These are phyloP conservation scores for Salmacisia buchloeana DNA, from an alignment of 1,284 basidiomycete species.

Conservation along the genomic window DNA sequence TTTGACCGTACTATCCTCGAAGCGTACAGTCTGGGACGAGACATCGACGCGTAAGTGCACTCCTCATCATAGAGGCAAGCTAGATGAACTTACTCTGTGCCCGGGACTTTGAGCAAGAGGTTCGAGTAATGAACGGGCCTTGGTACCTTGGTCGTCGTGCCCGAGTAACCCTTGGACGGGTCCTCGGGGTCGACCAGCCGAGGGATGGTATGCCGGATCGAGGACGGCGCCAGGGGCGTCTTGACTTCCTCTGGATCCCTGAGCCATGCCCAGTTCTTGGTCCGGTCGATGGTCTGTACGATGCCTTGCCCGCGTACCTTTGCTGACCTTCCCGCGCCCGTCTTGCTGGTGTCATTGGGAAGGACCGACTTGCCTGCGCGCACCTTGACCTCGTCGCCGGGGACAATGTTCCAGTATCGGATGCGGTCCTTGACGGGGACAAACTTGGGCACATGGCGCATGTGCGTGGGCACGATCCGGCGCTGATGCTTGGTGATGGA, in stretches of 20 bases:
- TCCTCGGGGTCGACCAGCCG: slow-evolving; percentile 33
- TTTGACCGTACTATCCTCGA: slow-evolving; percentile 34
- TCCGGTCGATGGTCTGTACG: slow-evolving; percentile 38
- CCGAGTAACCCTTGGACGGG: slow-evolving; percentile 33
- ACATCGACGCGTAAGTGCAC: not conserved
- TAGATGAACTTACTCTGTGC: slow-evolving; percentile 18
- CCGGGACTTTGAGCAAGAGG: slow-evolving; percentile 46
- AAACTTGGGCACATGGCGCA: slow-evolving; percentile 40
- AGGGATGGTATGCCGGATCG: slow-evolving; percentile 36
- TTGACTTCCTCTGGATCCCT: slow-evolving; percentile 36
- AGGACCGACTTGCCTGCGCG: slow-evolving; percentile 39
- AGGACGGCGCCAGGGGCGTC: slow-evolving; percentile 40
- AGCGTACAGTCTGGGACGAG: slow-evolving; percentile 24
- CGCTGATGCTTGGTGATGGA: slow-evolving; percentile 43
- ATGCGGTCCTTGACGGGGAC: slow-evolving; percentile 52
- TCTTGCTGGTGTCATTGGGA: slow-evolving; percentile 21
- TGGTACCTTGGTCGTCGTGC: slow-evolving; percentile 36
- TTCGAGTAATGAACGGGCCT: slow-evolving; percentile 49
- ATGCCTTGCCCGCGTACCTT: slow-evolving; percentile 43
- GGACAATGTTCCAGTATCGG: slow-evolving; percentile 52
- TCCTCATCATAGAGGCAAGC: not conserved
- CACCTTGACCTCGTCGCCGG: slow-evolving; percentile 50
- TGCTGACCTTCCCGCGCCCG: not conserved
- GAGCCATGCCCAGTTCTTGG: slow-evolving; percentile 44
- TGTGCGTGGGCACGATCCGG: slow-evolving; percentile 43